Evolutionary conservation across 2,329 filamentous ascomycete species (phyloP).

Genomic region (Lojkania enalia): DNA sequence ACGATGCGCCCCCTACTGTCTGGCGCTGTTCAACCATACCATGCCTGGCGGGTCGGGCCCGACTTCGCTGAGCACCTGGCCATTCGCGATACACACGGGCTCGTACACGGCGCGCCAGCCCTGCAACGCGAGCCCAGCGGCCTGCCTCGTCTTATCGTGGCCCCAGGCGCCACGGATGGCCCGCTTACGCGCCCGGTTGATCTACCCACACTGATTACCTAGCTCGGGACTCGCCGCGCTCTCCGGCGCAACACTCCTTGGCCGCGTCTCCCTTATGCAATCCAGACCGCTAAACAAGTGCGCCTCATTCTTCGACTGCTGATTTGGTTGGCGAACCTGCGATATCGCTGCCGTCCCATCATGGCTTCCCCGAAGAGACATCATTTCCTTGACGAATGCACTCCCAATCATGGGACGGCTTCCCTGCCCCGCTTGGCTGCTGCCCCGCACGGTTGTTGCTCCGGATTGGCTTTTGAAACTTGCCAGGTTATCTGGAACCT

Average conservation of each 20-base stretch:
- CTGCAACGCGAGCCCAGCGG: constrained; percentile 18
- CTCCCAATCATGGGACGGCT: neutral
- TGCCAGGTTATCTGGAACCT: constrained; percentile 12
- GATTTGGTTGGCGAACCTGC: constrained; percentile 21
- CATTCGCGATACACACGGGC: constrained; percentile 12
- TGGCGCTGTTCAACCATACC: constrained; percentile 17
- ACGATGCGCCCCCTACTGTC: constrained; percentile 13
- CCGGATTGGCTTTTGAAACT: constrained; percentile 8
- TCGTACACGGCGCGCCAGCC: constrained; percentile 10
- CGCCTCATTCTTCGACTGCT: constrained; percentile 31
- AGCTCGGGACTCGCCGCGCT: constrained; percentile 43
- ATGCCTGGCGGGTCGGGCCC: constrained; percentile 18
- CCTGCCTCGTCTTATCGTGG: constrained; percentile 30
- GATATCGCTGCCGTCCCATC: constrained; percentile 27
- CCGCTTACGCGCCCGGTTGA: constrained; percentile 45
- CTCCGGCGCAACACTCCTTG: constrained; percentile 29
- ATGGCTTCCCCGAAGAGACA: constrained; percentile 10
- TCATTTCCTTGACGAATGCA: constrained; percentile 10
- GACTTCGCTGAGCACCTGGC: constrained; percentile 11
- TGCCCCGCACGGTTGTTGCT: constrained; percentile 1
- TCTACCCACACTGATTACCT: constrained; percentile 34
- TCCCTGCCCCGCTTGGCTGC: constrained; percentile 2
- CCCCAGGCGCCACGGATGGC: constrained; percentile 27
- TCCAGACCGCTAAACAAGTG: constrained; percentile 20
- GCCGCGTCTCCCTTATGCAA: constrained; percentile 26